Conservation (phyloP, 106 monocot genomes). For the Cymbidium sinense region DNA sequence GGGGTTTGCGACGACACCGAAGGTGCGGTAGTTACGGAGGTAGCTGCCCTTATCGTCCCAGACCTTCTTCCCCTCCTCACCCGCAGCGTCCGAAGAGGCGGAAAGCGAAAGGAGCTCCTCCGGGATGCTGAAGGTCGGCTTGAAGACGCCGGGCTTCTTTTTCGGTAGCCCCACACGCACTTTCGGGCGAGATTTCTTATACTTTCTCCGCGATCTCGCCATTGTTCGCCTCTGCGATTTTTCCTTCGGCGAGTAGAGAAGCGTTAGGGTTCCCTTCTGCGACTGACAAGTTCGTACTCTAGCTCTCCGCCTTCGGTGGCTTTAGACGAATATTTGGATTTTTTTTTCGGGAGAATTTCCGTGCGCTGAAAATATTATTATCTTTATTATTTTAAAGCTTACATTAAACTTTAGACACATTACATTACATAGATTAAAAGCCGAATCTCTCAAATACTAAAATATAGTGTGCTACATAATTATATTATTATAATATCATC, state of each 20-base stretch:
- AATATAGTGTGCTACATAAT: no score
- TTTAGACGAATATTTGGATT: no score
- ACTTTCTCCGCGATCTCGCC: constrained; percentile 81
- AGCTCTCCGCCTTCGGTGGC: no score
- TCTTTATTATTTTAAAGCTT: no score
- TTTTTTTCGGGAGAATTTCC: no score
- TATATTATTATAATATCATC: no score
- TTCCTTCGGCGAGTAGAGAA: background rate
- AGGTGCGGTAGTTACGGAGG: constrained; percentile 65
- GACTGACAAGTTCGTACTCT: no score
- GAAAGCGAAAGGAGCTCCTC: constrained; percentile 33
- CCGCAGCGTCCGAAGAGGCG: constrained; percentile 7
- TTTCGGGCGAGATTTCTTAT: constrained; percentile 59
- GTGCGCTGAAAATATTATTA: no score
- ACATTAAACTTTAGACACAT: no score
- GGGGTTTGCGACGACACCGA: constrained; percentile 91
- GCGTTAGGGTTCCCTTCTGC: background rate
- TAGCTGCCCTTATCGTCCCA: constrained; percentile 75
- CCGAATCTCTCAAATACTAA: no score
- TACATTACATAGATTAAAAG: no score
- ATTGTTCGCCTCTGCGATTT: constrained; percentile 12
- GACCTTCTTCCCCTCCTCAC: background rate
- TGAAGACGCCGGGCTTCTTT: constrained; percentile 87
- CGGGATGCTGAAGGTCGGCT: constrained; percentile 73
- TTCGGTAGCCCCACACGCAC: constrained; percentile 73